These are phyloP conservation scores for Pyrenula aspistea DNA, from an alignment of 495 filamentous ascomycete genomes.

Conservation along the genomic window DNA sequence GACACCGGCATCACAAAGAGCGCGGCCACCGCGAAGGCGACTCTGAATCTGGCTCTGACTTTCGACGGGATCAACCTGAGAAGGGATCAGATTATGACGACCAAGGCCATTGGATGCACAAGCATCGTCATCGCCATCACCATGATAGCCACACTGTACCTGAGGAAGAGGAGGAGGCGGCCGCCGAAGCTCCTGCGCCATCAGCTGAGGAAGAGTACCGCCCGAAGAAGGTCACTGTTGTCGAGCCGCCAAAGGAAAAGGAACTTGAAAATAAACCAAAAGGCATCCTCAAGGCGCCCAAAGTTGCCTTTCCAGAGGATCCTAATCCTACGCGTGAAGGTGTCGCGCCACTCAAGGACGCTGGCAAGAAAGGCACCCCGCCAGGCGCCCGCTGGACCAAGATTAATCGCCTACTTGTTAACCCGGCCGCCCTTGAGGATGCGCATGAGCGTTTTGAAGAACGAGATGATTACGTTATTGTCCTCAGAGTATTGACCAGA, in stretches of 20 bases:
- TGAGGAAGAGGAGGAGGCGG: slow-evolving; percentile 11
- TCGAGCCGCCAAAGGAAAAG: slow-evolving; percentile 17
- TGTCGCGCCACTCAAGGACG: slow-evolving; percentile 78
- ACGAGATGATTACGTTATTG: slow-evolving; percentile 73
- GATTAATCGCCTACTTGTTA: slow-evolving; percentile 72
- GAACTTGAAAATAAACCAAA: slow-evolving; percentile 39
- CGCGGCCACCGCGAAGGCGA: neutral
- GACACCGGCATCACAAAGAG: neutral
- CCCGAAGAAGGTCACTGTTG: slow-evolving; percentile 16
- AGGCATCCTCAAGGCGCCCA: slow-evolving; percentile 58
- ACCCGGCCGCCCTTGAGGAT: slow-evolving; percentile 63
- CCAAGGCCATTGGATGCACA: neutral
- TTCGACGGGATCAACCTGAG: slow-evolving; percentile 7
- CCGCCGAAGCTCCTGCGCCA: slow-evolving; percentile 6
- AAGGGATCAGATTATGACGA: slow-evolving; percentile 22
- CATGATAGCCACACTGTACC: neutral
- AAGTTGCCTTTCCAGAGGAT: slow-evolving; percentile 68
- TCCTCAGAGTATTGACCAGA: slow-evolving; percentile 63
- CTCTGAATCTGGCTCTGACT: neutral
- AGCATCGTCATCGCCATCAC: neutral
- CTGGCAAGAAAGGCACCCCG: slow-evolving; percentile 60
- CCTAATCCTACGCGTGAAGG: slow-evolving; percentile 68
- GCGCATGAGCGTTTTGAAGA: slow-evolving; percentile 75
- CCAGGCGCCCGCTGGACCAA: slow-evolving; percentile 79
- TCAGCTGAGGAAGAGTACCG: slow-evolving; percentile 9